Percentiles rank a stretch among this genome's conserved stretches.
phyloP scores from a whole-genome alignment of 2,329 filamentous ascomycete genomes.

The Trichoderma sp. region DNA sequence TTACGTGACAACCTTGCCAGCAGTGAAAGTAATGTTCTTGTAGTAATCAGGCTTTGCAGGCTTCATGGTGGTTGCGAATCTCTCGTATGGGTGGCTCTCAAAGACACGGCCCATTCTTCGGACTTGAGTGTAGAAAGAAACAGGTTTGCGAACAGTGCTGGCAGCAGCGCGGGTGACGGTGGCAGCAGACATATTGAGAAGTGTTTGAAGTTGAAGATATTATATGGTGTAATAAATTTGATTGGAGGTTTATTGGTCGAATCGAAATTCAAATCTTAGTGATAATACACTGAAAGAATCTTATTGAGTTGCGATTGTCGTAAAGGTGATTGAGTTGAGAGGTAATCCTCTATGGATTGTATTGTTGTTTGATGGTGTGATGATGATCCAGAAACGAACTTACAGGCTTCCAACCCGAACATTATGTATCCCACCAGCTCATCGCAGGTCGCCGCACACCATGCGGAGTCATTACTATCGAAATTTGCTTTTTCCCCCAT shows the following conservation, averaged over 20 bases:
- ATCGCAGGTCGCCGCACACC: conserved; percentile 7
- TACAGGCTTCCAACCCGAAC: background rate
- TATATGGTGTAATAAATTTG: background rate
- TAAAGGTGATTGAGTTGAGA: conserved; percentile 13
- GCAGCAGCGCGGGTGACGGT: conserved; percentile 1
- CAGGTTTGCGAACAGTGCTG: conserved; percentile 6
- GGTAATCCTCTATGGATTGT: conserved; percentile 10
- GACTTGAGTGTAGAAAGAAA: conserved; percentile 12
- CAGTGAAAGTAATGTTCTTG: background rate
- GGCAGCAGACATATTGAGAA: conserved; percentile 8
- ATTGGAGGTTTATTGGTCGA: background rate
- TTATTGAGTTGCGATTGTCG: conserved; percentile 2
- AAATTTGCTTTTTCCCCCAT: background rate
- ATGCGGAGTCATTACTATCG: background rate
- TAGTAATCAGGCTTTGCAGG: background rate
- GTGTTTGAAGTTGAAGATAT: background rate
- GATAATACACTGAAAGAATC: conserved; percentile 3
- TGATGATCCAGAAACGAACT: conserved; percentile 4
- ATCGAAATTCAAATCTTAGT: background rate
- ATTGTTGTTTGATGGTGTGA: conserved; percentile 11
- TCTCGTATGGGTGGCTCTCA: conserved; percentile 10
- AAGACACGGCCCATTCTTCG: conserved; percentile 13
- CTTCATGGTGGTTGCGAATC: background rate
- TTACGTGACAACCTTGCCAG: conserved; percentile 16
- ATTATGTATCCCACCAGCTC: conserved; percentile 12